Conservation (phyloP, 2,329 filamentous ascomycete genomes). For the Fusarium circinatum region DNA sequence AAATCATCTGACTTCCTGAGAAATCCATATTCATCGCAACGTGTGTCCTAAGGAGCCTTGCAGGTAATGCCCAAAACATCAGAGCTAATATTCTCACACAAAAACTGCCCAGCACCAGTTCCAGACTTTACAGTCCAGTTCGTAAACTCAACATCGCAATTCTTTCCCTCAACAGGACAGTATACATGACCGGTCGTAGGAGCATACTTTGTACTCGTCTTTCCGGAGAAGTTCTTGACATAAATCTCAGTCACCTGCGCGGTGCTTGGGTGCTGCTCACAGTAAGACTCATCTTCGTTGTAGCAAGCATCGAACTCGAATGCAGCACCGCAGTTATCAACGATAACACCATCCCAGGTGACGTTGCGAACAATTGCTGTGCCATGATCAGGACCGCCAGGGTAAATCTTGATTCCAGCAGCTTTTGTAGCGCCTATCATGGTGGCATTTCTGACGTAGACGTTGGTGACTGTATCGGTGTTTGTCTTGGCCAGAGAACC, state of each 20-base stretch:
- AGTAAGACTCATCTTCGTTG: neutral
- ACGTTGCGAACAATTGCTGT: neutral
- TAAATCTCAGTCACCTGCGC: neutral
- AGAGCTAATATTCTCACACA: neutral
- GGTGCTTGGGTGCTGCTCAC: neutral
- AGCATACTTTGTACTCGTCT: neutral
- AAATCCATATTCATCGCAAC: neutral
- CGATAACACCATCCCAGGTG: neutral
- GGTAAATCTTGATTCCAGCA: neutral
- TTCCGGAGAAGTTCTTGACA: neutral
- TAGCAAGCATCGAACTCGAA: neutral
- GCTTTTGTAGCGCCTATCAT: neutral
- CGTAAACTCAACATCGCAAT: neutral
- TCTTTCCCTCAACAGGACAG: neutral
- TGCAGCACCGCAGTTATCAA: neutral
- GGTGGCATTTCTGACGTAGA: neutral
- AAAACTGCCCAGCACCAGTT: neutral
- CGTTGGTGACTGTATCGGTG: neutral
- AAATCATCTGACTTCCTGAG: rapidly evolving
- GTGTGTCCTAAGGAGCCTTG: neutral
- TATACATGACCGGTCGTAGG: neutral
- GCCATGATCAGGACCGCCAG: neutral
- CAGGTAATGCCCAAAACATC: neutral
- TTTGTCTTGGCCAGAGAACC: neutral
- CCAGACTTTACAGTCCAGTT: neutral